Percentiles rank a stretch among this genome's conserved stretches.
phyloP scores from a whole-genome alignment of 257 asterid species.

The Craterostigma plantagineum region DNA sequence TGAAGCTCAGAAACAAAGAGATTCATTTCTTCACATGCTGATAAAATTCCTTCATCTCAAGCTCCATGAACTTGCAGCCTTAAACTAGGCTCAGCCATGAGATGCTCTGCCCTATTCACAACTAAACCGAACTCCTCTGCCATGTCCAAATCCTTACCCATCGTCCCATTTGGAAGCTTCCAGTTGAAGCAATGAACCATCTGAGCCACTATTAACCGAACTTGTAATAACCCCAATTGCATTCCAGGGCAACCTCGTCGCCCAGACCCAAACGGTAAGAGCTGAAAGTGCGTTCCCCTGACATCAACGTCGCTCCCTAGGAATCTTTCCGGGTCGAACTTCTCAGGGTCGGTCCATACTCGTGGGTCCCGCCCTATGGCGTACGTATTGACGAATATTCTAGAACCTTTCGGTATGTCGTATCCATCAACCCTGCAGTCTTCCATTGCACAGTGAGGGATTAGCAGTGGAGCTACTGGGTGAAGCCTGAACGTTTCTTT shows the following conservation, averaged over 20 bases:
- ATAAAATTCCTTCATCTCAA: too few relatives aligned
- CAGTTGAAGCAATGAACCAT: conserved; percentile 23
- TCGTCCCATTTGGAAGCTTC: conserved; percentile 14
- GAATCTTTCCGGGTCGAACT: conserved; percentile 20
- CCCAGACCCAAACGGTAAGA: conserved; percentile 17
- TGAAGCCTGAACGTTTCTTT: conserved; percentile 23
- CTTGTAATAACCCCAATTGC: conserved; percentile 13
- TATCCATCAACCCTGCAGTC: conserved; percentile 14
- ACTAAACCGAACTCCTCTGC: conserved; percentile 11
- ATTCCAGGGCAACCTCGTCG: conserved; percentile 21
- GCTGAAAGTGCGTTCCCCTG: conserved; percentile 10
- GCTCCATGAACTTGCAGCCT: too few relatives aligned
- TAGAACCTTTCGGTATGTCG: conserved; percentile 14
- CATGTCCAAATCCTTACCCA: conserved; percentile 14
- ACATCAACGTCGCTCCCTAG: conserved; percentile 7
- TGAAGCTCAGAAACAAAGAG: too few relatives aligned
- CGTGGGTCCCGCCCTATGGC: conserved; percentile 19
- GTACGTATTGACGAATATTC: conserved; percentile 15
- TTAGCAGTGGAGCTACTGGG: conserved; percentile 13
- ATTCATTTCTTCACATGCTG: too few relatives aligned
- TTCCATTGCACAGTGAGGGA: conserved; percentile 20
- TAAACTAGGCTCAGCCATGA: conserved; percentile 10
- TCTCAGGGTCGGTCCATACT: conserved; percentile 13
- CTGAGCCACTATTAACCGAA: conserved; percentile 12
- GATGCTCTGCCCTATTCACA: conserved; percentile 8